Percentiles rank a stretch among this genome's conserved stretches.
These are phyloP conservation scores for Phanerochaete sordida DNA, from an alignment of 768 basidiomycete species.

Conservation along the genomic window DNA sequence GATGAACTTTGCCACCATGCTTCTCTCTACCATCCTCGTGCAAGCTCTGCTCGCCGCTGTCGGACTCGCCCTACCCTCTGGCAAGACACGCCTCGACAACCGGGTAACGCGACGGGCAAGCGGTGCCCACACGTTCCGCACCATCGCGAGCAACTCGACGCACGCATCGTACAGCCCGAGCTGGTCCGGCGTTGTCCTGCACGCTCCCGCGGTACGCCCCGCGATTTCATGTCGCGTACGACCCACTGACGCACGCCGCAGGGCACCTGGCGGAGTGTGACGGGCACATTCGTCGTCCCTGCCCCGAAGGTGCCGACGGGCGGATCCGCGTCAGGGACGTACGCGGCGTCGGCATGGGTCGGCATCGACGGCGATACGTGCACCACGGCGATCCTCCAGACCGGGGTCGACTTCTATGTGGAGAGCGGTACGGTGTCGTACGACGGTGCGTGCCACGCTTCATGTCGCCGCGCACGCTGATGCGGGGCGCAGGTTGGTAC, in stretches of 20 bases:
- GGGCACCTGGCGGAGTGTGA: background rate
- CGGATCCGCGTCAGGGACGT: background rate
- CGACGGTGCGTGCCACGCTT: background rate
- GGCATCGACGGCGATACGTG: background rate
- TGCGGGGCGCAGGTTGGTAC: constrained; percentile 28
- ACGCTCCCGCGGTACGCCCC: background rate
- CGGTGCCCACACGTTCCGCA: background rate
- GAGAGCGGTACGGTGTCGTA: background rate
- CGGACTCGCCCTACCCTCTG: background rate
- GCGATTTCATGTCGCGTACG: background rate
- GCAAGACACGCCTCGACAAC: background rate
- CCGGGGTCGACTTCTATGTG: background rate
- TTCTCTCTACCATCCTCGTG: background rate
- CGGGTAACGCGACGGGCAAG: background rate
- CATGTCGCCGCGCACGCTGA: too few species aligned
- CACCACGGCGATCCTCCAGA: background rate
- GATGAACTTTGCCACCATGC: background rate
- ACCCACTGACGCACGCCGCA: background rate
- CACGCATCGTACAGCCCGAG: background rate
- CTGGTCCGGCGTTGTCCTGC: background rate
- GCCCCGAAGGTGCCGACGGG: background rate
- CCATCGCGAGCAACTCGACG: background rate
- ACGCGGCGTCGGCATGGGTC: background rate
- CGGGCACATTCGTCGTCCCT: background rate
- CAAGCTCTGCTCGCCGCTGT: background rate